Conservation (phyloP, 495 filamentous ascomycete species). For the Aspergillus wentii region DNA sequence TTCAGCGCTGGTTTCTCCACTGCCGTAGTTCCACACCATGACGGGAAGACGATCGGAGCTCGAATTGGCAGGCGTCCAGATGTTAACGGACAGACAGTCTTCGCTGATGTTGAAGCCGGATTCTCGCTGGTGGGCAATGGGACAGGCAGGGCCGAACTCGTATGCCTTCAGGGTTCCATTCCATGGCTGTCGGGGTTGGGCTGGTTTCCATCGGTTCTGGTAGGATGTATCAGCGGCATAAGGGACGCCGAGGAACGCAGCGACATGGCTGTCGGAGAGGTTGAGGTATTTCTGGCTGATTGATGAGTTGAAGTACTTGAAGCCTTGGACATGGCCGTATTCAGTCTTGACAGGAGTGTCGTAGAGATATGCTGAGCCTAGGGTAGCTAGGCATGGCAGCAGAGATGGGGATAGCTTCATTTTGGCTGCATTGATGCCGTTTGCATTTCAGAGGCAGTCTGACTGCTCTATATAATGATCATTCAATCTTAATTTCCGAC, state of each 20-base stretch:
- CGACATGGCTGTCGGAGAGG: constrained; percentile 47
- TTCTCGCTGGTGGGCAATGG: constrained; percentile 8
- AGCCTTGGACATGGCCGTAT: constrained; percentile 25
- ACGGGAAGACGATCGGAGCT: constrained; percentile 18
- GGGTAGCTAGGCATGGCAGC: constrained; percentile 9
- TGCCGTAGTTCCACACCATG: constrained; percentile 26
- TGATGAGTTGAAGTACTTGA: constrained; percentile 23
- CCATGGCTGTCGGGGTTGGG: constrained; percentile 21
- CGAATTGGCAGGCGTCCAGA: constrained; percentile 26
- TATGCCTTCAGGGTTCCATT: constrained; percentile 19
- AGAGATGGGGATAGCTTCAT: neutral
- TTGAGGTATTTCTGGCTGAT: constrained; percentile 23
- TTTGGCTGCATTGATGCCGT: neutral
- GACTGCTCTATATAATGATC: no score
- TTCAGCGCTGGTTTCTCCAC: constrained; percentile 21
- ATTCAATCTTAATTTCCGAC: neutral
- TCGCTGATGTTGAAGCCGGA: constrained; percentile 18
- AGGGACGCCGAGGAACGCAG: constrained; percentile 19
- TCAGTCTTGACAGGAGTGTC: constrained; percentile 21
- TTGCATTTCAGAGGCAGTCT: no score
- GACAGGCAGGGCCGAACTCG: constrained; percentile 18
- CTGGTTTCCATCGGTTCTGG: constrained; percentile 24
- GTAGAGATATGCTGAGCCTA: no score
- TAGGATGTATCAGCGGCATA: constrained; percentile 24
- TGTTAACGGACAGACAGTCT: constrained; percentile 25